phyloP scores from a whole-genome alignment of 2,329 filamentous ascomycete genomes.

The Stemphylium beticola region DNA sequence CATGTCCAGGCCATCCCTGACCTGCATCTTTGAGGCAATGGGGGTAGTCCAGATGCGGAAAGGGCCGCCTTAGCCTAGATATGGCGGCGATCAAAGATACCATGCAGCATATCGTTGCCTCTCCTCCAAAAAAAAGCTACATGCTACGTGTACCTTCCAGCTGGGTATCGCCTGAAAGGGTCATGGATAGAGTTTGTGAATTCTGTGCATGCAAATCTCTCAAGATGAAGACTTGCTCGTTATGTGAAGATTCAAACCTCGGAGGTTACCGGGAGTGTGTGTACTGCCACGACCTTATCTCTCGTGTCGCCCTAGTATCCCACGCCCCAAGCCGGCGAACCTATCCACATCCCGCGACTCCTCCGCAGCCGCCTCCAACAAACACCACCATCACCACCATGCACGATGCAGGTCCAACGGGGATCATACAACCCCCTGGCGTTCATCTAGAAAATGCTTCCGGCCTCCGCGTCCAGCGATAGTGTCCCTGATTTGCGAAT shows the following conservation, averaged over 20 bases:
- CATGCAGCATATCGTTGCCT: slow-evolving; percentile 4
- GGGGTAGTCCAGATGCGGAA: slow-evolving; percentile 1
- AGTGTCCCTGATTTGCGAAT: slow-evolving; percentile 1
- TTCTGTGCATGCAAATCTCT: background rate
- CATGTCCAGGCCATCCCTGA: slow-evolving; percentile 9
- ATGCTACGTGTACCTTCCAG: background rate
- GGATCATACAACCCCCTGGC: slow-evolving; percentile 5
- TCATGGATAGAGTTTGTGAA: background rate
- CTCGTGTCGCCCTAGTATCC: background rate
- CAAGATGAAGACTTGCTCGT: background rate
- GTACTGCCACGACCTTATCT: background rate
- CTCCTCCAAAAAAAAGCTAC: background rate
- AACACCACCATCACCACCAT: background rate
- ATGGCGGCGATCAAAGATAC: slow-evolving; percentile 7
- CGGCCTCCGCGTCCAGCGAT: background rate
- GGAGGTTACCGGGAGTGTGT: background rate
- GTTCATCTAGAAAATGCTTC: slow-evolving; percentile 2
- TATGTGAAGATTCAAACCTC: background rate
- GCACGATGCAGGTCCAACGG: slow-evolving; percentile 3
- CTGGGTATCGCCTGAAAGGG: background rate
- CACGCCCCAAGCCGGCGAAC: slow-evolving; percentile 4
- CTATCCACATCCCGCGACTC: slow-evolving; percentile 7
- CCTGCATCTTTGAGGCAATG: background rate
- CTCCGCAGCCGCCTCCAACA: slow-evolving; percentile 9
- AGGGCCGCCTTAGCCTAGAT: slow-evolving; percentile 7